These are phyloP conservation scores for Meripilus lineatus DNA, from an alignment of 1,284 basidiomycete species.

Conservation along the genomic window DNA sequence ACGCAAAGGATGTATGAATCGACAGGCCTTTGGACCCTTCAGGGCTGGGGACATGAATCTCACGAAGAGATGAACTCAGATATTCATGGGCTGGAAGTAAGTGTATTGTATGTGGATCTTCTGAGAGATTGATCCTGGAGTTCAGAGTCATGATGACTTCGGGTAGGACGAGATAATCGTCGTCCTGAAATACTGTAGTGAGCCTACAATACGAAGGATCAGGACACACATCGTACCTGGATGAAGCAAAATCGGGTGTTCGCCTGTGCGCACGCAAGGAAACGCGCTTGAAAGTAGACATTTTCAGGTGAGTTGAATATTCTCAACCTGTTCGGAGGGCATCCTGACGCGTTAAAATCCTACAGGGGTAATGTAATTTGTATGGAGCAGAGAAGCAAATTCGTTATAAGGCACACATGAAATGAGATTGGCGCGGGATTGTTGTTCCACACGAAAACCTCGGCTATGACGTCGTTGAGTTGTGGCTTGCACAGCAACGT, in stretches of 20 bases:
- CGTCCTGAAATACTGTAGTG: slow-evolving; percentile 41
- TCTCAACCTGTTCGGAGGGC: slow-evolving; percentile 38
- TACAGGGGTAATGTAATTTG: too few relatives aligned
- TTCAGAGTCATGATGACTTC: slow-evolving; percentile 49
- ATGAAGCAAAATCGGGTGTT: slow-evolving; percentile 56
- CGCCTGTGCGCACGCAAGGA: slow-evolving; percentile 50
- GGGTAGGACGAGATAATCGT: slow-evolving; percentile 60
- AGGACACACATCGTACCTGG: slow-evolving; percentile 36
- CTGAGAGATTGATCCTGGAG: slow-evolving; percentile 28
- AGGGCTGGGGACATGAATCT: slow-evolving; percentile 18
- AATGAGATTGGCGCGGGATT: slow-evolving; percentile 38
- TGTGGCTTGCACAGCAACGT: slow-evolving; percentile 44
- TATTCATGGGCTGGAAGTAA: slow-evolving; percentile 60
- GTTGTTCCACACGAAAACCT: slow-evolving; percentile 64
- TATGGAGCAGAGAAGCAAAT: neutral
- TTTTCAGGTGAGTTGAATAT: slow-evolving; percentile 58
- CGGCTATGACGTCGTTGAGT: slow-evolving; percentile 43
- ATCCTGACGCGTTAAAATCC: slow-evolving; percentile 44
- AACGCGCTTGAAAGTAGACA: slow-evolving; percentile 62
- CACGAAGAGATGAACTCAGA: slow-evolving; percentile 38
- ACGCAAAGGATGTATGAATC: slow-evolving; percentile 57
- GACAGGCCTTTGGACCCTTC: slow-evolving; percentile 6
- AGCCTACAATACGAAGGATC: neutral
- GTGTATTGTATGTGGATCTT: slow-evolving; percentile 36
- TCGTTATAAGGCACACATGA: slow-evolving; percentile 39